These are phyloP conservation scores for Leccinum rimulosum DNA, from an alignment of 768 basidiomycete species.

Conservation along the genomic window DNA sequence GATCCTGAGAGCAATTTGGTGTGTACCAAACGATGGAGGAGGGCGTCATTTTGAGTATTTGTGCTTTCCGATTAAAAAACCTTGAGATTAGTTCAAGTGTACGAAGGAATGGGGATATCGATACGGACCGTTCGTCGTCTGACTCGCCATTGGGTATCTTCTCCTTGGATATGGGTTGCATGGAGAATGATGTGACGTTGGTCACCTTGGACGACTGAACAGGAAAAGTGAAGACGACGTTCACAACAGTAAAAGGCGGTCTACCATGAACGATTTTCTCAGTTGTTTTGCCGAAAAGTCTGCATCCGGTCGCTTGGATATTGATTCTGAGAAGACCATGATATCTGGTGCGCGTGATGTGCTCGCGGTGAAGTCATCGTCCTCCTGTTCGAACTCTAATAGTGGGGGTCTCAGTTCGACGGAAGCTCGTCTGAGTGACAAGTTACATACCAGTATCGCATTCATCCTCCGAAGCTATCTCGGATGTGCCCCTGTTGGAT, in stretches of 20 bases:
- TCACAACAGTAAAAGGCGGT: background rate
- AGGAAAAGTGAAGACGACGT: constrained; percentile 3
- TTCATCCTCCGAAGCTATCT: constrained; percentile 16
- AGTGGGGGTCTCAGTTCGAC: background rate
- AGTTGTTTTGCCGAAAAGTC: constrained; percentile 37
- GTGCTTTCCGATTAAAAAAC: constrained; percentile 43
- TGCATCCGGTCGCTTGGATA: constrained; percentile 19
- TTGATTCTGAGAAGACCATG: constrained; percentile 53
- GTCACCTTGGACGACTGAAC: constrained; percentile 75
- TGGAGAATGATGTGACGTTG: constrained; percentile 41
- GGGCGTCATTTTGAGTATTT: constrained; percentile 73
- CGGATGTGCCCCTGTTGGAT: background rate
- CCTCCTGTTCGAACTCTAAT: constrained; percentile 42
- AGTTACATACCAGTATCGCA: constrained; percentile 18
- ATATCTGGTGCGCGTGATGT: constrained; percentile 42
- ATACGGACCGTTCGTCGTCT: constrained; percentile 55
- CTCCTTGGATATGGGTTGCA: constrained; percentile 19
- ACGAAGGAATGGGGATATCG: background rate
- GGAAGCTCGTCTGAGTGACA: background rate
- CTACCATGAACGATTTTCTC: constrained; percentile 76
- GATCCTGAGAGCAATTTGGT: constrained; percentile 78
- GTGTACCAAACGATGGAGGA: constrained; percentile 77
- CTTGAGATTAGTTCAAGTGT: background rate
- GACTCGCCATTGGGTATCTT: constrained; percentile 36
- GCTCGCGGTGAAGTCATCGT: constrained; percentile 43